Evolutionary conservation across 2,329 filamentous ascomycete genomes (phyloP).

Genomic region (Penicillium polonicum): DNA sequence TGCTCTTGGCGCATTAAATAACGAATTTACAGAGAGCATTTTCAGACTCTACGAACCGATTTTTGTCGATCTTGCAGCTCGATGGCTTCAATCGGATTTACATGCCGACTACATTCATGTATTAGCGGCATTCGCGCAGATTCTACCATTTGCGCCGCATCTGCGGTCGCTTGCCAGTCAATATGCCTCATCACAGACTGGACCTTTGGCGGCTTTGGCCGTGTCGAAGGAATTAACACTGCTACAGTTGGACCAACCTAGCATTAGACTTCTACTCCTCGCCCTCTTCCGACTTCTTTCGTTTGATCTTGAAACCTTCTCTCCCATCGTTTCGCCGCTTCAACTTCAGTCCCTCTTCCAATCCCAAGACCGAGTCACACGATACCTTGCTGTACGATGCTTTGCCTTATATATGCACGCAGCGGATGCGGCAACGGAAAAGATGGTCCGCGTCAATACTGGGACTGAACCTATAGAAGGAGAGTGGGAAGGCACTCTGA

Average conservation of each 20-base stretch:
- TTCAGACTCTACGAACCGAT: conserved; percentile 72
- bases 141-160: conserved; percentile 79
- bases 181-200: conserved; percentile 36
- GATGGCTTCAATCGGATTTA: conserved; percentile 60
- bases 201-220: conserved; percentile 35
- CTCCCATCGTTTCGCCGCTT: conserved; percentile 61
- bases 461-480: conserved; percentile 64
- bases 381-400: conserved; percentile 78
- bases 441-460: conserved; percentile 66
- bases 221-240: conserved; percentile 31
- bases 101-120: conserved; percentile 42
- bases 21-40: conserved; percentile 68
- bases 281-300: conserved; percentile 76
- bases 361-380: conserved; percentile 58
- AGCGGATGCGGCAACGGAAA: conserved; percentile 74
- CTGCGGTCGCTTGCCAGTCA: conserved; percentile 70
- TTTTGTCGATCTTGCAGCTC: conserved; percentile 78
- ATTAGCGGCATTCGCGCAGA: conserved; percentile 72
- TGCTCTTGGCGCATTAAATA: conserved; percentile 66
- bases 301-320: conserved; percentile 70
- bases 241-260: conserved; percentile 37
- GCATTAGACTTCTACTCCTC: conserved; percentile 56
- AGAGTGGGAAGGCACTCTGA: conserved; percentile 69
- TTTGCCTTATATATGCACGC: conserved; percentile 77
- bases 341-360: conserved; percentile 68